Percentiles rank a stretch among this genome's conserved stretches.
Conservation (phyloP, 1,284 basidiomycete species). For the Austroboletus olivaceoglutinosus region DNA sequence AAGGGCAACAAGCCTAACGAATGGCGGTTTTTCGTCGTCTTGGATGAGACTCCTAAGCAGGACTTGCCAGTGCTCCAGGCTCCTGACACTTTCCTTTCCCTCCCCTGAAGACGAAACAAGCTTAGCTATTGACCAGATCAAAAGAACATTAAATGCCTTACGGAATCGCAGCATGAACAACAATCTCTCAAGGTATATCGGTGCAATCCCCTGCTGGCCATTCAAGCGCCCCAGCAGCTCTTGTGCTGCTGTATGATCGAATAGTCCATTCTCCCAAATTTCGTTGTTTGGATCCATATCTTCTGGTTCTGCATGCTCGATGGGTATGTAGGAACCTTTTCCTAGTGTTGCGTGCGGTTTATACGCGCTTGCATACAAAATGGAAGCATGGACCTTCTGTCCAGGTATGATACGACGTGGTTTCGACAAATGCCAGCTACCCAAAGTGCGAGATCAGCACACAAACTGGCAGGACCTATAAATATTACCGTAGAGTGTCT, state of each 20-base stretch:
- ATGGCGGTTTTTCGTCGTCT: no score
- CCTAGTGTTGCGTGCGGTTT: conserved; percentile 24
- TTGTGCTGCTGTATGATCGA: conserved; percentile 7
- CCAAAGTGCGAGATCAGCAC: background rate
- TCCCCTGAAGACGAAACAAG: conserved; percentile 13
- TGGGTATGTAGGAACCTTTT: conserved; percentile 26
- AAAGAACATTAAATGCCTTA: conserved; percentile 1
- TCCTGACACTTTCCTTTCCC: conserved; percentile 20
- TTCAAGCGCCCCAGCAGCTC: conserved; percentile 7
- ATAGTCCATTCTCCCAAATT: conserved; percentile 9
- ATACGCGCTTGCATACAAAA: conserved; percentile 21
- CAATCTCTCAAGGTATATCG: conserved; percentile 10
- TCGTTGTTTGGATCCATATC: background rate
- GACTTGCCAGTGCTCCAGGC: no score
- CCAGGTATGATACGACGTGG: conserved; percentile 30
- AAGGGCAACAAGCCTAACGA: conserved; percentile 22
- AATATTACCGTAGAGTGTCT: conserved; percentile 4
- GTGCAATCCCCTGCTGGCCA: conserved; percentile 4
- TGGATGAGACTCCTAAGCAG: no score
- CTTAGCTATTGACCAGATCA: background rate
- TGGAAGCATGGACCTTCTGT: conserved; percentile 31
- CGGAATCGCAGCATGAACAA: conserved; percentile 15
- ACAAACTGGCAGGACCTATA: background rate
- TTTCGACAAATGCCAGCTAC: conserved; percentile 20
- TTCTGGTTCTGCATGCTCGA: conserved; percentile 6